These are phyloP conservation scores for Diaporthe eres DNA, from an alignment of 2,329 filamentous ascomycete species.

Conservation along the genomic window DNA sequence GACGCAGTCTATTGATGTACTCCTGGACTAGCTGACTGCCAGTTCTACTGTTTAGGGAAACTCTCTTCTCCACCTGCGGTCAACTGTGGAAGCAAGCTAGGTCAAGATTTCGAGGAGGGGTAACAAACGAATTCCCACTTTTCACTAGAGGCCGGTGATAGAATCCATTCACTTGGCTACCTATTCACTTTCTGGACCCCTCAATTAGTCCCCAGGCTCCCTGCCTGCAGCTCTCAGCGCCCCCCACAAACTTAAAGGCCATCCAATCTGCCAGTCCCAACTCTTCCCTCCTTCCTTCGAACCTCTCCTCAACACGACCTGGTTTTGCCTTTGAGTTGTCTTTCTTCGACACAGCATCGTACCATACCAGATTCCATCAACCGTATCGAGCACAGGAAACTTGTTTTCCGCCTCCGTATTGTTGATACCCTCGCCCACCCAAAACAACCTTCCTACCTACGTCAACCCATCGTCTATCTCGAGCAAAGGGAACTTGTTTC, in stretches of 20 bases:
- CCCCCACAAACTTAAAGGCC: background rate
- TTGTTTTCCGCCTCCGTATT: background rate
- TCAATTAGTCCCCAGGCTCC: background rate
- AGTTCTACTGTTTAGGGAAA: background rate
- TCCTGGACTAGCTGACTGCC: background rate
- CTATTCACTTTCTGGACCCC: too few relatives aligned
- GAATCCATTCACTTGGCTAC: background rate
- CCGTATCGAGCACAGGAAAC: background rate
- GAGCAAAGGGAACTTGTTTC: background rate
- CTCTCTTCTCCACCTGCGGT: background rate
- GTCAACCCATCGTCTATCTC: background rate
- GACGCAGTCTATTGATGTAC: too few relatives aligned
- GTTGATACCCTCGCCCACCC: background rate
- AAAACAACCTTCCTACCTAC: background rate
- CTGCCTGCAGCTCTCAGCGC: background rate
- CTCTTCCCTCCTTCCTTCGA: background rate
- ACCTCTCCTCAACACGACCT: background rate
- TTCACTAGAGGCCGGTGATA: background rate
- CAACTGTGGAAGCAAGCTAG: background rate
- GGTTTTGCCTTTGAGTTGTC: slow-evolving; percentile 1
- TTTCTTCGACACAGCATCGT: background rate
- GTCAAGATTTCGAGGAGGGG: background rate
- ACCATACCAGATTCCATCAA: background rate
- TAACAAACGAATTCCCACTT: background rate
- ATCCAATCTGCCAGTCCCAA: background rate